These are phyloP conservation scores for Daldinia sp. DNA, from an alignment of 2,329 filamentous ascomycete species.

Conservation along the genomic window DNA sequence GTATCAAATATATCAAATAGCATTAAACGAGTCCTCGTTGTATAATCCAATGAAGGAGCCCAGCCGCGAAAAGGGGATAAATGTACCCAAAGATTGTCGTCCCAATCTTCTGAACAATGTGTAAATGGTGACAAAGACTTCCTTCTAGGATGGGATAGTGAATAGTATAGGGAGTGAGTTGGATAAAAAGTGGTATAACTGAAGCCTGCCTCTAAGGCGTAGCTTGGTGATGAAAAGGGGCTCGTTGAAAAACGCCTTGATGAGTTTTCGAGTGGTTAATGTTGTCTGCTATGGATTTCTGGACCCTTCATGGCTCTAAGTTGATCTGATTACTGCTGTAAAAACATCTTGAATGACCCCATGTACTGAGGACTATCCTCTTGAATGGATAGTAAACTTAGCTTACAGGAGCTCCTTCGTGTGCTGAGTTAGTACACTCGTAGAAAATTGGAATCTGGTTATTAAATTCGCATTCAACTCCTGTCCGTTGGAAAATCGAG, in stretches of 20 bases:
- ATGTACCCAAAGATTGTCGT: neutral
- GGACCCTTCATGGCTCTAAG: neutral
- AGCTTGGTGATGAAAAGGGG: neutral
- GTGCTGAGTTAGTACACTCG: neutral
- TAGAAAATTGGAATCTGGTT: neutral
- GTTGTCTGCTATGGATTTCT: neutral
- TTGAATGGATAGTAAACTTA: neutral
- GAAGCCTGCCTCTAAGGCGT: neutral
- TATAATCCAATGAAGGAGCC: no score
- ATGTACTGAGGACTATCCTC: neutral
- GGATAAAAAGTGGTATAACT: neutral
- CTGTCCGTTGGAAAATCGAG: neutral
- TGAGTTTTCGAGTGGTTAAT: neutral
- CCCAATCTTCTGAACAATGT: neutral
- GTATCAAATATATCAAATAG: constrained; percentile 2
- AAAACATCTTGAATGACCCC: neutral
- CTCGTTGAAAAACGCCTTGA: neutral
- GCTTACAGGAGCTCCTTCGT: neutral
- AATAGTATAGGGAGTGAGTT: neutral
- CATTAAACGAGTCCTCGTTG: neutral
- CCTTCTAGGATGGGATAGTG: neutral
- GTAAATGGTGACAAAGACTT: neutral
- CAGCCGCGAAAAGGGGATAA: neutral
- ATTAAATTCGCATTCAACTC: neutral
- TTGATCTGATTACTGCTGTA: neutral